Conservation (phyloP, 352 stramenopile species). For the Pythium biforme region DNA sequence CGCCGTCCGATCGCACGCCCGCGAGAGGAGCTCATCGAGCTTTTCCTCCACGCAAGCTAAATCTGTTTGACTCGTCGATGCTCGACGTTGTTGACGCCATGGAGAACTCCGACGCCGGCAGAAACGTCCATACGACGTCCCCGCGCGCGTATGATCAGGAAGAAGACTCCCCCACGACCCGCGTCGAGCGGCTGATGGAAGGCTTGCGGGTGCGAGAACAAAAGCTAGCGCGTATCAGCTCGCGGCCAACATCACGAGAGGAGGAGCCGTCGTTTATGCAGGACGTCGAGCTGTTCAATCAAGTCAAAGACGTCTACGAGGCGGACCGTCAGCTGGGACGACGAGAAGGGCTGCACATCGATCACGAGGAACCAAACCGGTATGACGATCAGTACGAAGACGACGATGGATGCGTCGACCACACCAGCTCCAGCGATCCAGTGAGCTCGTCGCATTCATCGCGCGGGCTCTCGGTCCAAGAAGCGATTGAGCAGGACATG, state of each 20-base stretch:
- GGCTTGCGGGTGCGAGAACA: constrained; percentile 34
- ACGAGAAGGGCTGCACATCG: background rate
- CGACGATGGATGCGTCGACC: background rate
- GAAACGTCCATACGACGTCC: background rate
- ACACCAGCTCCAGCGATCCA: background rate
- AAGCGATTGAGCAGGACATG: constrained; percentile 42
- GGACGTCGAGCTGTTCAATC: constrained; percentile 46
- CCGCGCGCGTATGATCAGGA: background rate
- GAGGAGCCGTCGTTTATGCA: constrained; percentile 17
- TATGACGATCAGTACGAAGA: background rate
- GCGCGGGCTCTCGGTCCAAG: constrained; percentile 29
- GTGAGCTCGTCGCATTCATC: background rate
- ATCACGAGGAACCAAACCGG: background rate
- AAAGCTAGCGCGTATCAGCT: constrained; percentile 24
- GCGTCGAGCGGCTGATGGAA: constrained; percentile 22
- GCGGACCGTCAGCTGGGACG: constrained; percentile 23
- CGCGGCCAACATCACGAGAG: background rate
- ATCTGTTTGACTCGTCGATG: constrained; percentile 44
- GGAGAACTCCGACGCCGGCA: constrained; percentile 13
- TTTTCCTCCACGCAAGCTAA: constrained; percentile 12
- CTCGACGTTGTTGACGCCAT: constrained; percentile 49
- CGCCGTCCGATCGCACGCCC: background rate
- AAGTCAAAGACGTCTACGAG: constrained; percentile 36
- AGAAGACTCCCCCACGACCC: constrained; percentile 13
- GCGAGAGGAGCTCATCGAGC: background rate